Percentiles rank a stretch among this genome's conserved stretches.
Evolutionary conservation across 805 yeast species (phyloP).

Genomic region (Starmera caribaea): DNA sequence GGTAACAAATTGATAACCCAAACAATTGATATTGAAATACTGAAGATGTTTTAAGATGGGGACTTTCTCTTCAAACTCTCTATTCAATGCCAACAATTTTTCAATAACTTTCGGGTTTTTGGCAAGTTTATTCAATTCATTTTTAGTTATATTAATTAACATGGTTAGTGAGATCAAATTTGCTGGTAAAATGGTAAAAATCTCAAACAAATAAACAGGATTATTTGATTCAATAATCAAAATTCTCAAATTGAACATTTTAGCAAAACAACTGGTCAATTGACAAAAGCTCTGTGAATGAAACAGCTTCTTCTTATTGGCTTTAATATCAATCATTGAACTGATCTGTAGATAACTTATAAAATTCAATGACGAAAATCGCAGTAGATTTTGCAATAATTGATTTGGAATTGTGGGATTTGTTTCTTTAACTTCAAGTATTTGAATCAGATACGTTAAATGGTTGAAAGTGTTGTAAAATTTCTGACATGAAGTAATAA

Average conservation of each 20-base stretch:
- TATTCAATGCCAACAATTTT: neutral
- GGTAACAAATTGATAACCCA: slow-evolving; percentile 1
- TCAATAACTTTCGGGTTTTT: slow-evolving; percentile 2
- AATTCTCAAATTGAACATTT: slow-evolving; percentile 2
- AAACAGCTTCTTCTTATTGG: too few species aligned
- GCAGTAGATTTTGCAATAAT: too few species aligned
- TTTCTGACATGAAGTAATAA: slow-evolving; percentile 5
- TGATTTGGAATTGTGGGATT: neutral
- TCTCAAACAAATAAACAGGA: neutral
- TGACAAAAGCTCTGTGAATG: neutral
- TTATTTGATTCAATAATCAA: slow-evolving; percentile 6
- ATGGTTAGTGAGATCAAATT: neutral
- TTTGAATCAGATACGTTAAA: slow-evolving; percentile 8
- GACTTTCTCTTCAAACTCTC: neutral
- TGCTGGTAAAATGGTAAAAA: slow-evolving; percentile 20
- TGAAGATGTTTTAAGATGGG: slow-evolving; percentile 1
- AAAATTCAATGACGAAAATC: too few species aligned
- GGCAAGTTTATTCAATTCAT: slow-evolving; percentile 2
- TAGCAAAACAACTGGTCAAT: neutral
- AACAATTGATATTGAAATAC: slow-evolving; percentile 6
- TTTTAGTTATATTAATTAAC: slow-evolving; percentile 8
- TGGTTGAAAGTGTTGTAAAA: slow-evolving; percentile 4
- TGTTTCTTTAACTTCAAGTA: slow-evolving; percentile 3
- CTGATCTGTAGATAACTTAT: too few species aligned
- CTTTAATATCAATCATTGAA: too few species aligned